Percentiles rank a stretch among this genome's conserved stretches.
Evolutionary conservation across 371 early-diverging fungal genomes (phyloP).

Genomic region (Funneliformis caledonium): DNA sequence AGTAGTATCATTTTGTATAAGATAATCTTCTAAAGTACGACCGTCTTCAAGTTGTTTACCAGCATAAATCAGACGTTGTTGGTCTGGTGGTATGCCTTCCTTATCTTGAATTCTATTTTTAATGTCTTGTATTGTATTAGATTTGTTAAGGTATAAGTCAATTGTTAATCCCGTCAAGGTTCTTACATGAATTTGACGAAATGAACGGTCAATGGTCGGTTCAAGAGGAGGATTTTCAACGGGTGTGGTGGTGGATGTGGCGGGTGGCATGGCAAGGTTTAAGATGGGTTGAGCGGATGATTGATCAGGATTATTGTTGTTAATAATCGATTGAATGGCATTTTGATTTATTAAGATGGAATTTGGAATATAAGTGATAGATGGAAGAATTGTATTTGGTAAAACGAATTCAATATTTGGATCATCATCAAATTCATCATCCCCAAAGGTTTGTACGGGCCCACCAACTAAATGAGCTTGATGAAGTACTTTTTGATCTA

Average conservation of each 20-base stretch:
- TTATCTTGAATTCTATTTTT: not conserved
- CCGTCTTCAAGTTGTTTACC: slow-evolving; percentile 97
- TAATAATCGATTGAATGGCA: not conserved
- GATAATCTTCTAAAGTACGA: slow-evolving; percentile 85
- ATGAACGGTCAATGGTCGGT: not conserved
- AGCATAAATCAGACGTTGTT: slow-evolving; percentile 52
- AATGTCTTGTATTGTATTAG: slow-evolving; percentile 1
- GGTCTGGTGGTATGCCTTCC: slow-evolving; percentile 18
- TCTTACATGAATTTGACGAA: not conserved
- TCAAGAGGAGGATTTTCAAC: not conserved
- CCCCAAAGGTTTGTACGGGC: not conserved
- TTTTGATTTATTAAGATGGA: not conserved
- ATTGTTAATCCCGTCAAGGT: slow-evolving; percentile 16
- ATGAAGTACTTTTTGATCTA: slow-evolving; percentile 24
- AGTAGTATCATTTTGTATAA: slow-evolving; percentile 87
- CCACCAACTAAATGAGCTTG: slow-evolving; percentile 33
- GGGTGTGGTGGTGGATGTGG: not conserved
- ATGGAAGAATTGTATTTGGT: not conserved
- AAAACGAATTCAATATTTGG: not conserved
- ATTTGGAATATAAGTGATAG: not conserved
- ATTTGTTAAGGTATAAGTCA: not conserved
- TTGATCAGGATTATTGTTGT: not conserved
- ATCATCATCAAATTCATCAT: not conserved
- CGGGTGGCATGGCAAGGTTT: not conserved
- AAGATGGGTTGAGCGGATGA: no score